Base-by-base conservation (phyloP, 306 rosid genomes). In the Lathyrus oleraceus region DNA sequence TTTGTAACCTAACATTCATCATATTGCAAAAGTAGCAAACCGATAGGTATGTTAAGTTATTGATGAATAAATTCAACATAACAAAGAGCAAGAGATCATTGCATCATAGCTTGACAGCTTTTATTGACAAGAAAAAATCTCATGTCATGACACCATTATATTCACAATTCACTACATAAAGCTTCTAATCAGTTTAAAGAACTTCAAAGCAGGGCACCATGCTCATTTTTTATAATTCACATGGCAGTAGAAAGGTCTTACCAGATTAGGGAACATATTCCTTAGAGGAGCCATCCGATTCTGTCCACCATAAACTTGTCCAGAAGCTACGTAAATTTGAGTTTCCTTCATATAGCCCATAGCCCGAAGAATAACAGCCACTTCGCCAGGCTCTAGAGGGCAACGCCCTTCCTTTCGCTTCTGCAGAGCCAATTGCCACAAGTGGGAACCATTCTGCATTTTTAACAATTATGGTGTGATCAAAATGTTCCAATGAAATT, bases 381-480 rank as follows among this genome's bases (percentile, higher is more conserved):
- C 99, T 89, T 94, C 99, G 53, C 88, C 97, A 59, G 99, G 99
- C 81, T 94, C 99, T 71, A 91, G 92, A 61, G 99, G 99, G 78
- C 99, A 94, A 38, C 99, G 83, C 48, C 99, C 99, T 82, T 94
- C 99, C 91, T 94, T 94, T 49, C 99, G 84, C 85, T 94, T 94
- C 83, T 94, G 99, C 83, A 94, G 84, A 81, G 99, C 95, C 81
- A 94, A 83, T 69, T 94, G 97, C 97, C 97, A 94, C 49, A 94
- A 79, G 85, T 94, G 99, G 83, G 99, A 88, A 86, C 99, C 99
- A 85, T 94, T 91, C 99, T 94, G 83, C 89, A 84, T 42, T 76
- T 54, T 32, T 54, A 79, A 84, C 70, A 76, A 69, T 64, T 52
- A 60, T 39, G 44, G 68, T 42, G 35, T 69, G 64, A 77, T 52